A percentile compares a stretch with the other conserved stretches of the same genome.
phyloP scores from a whole-genome alignment of 352 stramenopile genomes.

The Phytopythium oedochilum region DNA sequence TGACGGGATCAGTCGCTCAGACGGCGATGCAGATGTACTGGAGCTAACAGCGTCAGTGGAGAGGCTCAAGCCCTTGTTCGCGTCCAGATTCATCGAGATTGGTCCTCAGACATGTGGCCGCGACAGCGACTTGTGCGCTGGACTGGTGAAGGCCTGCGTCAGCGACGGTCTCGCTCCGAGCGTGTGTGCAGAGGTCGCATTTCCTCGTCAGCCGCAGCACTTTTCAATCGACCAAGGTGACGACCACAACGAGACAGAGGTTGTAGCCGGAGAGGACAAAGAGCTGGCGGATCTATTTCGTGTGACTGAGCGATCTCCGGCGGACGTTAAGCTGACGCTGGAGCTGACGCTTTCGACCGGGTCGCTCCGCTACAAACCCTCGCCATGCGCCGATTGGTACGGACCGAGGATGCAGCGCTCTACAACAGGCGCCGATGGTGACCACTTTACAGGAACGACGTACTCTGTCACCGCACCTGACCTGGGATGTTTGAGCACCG shows the following conservation, averaged over 20 bases:
- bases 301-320: background rate
- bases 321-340: background rate
- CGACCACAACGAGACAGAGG: background rate
- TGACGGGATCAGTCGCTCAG: constrained; percentile 16
- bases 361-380: background rate
- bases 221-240: background rate
- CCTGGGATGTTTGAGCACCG: constrained; percentile 18
- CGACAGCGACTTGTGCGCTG: constrained; percentile 1
- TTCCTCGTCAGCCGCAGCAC: constrained; percentile 8
- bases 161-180: constrained; percentile 13
- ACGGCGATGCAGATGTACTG: constrained; percentile 3
- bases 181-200: constrained; percentile 15
- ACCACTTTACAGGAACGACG: background rate
- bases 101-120: constrained; percentile 4
- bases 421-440: background rate
- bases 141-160: constrained; percentile 19
- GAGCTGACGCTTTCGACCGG: background rate
- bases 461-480: constrained; percentile 9
- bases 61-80: constrained; percentile 26
- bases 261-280: background rate
- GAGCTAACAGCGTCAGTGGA: constrained; percentile 10
- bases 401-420: background rate
- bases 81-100: constrained; percentile 21
- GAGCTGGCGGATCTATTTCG: background rate
- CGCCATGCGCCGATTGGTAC: background rate